Percentiles rank a stretch among this genome's conserved stretches.
Conservation (phyloP, 78 protist species). For the Paratrimastix pyriformis region DNA sequence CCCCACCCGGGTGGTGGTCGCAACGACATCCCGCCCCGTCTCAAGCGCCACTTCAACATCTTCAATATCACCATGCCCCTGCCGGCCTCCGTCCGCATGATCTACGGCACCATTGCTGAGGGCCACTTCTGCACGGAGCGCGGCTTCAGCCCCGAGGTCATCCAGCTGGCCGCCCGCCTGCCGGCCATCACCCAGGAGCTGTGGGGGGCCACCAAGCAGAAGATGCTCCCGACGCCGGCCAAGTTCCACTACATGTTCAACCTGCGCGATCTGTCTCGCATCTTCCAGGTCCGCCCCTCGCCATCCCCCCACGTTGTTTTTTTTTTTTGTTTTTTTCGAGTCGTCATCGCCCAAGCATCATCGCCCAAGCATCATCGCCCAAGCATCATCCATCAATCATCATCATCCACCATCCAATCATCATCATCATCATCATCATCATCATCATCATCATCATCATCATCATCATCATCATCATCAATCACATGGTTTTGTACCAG, state of each 20-base stretch:
- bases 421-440: too few relatives aligned
- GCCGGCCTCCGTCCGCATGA: conserved; percentile 36
- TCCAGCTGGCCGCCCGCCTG: conserved; percentile 22
- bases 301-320: too few relatives aligned
- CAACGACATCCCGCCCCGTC: conserved; percentile 73
- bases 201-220: conserved; percentile 41
- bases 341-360: too few relatives aligned
- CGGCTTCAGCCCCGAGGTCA: conserved; percentile 1
- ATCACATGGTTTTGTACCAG: too few relatives aligned
- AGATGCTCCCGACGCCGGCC: conserved; percentile 73
- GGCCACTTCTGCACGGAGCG: conserved; percentile 34
- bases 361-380: too few relatives aligned
- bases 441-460: too few relatives aligned
- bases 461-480: too few relatives aligned
- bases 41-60: conserved; percentile 62
- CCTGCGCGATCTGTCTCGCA: conserved; percentile 73
- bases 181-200: conserved; percentile 41
- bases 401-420: too few relatives aligned
- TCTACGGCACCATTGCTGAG: conserved; percentile 44
- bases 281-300: too few relatives aligned
- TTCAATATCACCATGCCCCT: conserved; percentile 68
- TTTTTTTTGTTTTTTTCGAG: too few relatives aligned
- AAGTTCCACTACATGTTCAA: conserved; percentile 84
- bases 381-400: too few relatives aligned
- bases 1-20: conserved; percentile 76